phyloP scores from a whole-genome alignment of 305 asterid genomes.

The Petunia hybrid region DNA sequence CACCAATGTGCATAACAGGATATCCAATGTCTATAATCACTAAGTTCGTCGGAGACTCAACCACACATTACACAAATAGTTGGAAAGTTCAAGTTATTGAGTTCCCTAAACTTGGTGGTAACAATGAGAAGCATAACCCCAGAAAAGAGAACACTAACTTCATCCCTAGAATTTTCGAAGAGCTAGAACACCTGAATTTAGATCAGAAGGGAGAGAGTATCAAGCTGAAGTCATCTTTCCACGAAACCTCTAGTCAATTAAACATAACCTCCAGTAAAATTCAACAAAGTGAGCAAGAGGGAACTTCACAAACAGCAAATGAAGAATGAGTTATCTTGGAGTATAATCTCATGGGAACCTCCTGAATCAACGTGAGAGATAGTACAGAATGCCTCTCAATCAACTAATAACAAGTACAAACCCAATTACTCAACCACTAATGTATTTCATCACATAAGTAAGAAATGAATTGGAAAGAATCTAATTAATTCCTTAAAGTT shows the following conservation, averaged over 20 bases:
- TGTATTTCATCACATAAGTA: not conserved
- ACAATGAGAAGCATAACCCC: not conserved
- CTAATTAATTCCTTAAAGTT: not conserved
- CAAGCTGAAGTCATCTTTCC: not conserved
- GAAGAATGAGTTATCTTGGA: not conserved
- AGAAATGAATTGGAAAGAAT: constrained; percentile 8
- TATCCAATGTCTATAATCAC: not conserved
- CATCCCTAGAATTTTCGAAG: not conserved
- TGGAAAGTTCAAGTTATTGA: not conserved
- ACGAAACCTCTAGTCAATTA: not conserved
- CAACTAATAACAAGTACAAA: not conserved
- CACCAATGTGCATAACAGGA: not conserved
- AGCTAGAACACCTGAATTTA: not conserved
- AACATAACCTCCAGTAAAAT: not conserved
- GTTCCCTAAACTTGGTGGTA: not conserved
- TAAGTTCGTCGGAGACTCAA: not conserved
- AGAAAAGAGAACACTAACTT: not conserved
- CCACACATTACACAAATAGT: not conserved
- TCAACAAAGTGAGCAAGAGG: not conserved
- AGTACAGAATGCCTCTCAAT: not conserved
- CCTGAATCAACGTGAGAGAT: not conserved
- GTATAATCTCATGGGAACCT: not conserved
- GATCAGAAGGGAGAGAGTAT: constrained; percentile 1
- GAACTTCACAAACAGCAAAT: not conserved
- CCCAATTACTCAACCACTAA: not conserved